Evolutionary conservation across 495 filamentous ascomycete species (phyloP), one percentile per base, ranked within the genome.

Genomic region (Aspergillus leporis): DNA sequence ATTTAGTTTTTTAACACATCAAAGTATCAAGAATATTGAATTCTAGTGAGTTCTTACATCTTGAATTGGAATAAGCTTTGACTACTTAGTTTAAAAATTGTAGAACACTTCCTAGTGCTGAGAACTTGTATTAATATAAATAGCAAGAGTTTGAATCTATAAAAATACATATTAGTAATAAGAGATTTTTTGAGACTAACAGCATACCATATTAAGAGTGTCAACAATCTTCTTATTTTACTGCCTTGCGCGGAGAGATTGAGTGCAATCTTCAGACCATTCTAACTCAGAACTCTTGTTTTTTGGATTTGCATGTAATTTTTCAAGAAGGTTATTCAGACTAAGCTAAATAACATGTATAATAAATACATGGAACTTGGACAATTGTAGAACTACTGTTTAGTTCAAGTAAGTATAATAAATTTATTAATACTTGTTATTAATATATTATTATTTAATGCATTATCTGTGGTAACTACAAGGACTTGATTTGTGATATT

Each of bases 271-370:
- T 7, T 68, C 46, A 31, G 53, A 28, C 65, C 54, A 68, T 30
- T 56, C 54, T 16, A 12, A 51, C 45, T 63, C 51, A 10, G 40
- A 25, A 2, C 0, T 53, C 0, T 68, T 38, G 48, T 68, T 68
- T 12, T 51, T 49, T 57, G 52, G 62, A 13, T 21, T 43, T 31
- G 53, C 62, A 31, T 68, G 61, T 6, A 68, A 56, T 9, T 54
- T 3, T 19, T 55, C 46, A 54, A 68, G 60, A 36, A 68, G 62
- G 4, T 64, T 7, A 3, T 57, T 56, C 4, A 62, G 46, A 34
- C 62, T 65, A 10, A 68, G 51, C 41, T 68, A 54, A 14, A 68
- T 68, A 23, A 68, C 47, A 61, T 68, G 47, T 3, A 57, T 57
- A 31, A 68, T 45, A 51, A n/a, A n/a, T n/a, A n/a, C 51, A 65